Evolutionary conservation across 2,329 filamentous ascomycete species (phyloP).

Genomic region (Leptosphaerulina australis): DNA sequence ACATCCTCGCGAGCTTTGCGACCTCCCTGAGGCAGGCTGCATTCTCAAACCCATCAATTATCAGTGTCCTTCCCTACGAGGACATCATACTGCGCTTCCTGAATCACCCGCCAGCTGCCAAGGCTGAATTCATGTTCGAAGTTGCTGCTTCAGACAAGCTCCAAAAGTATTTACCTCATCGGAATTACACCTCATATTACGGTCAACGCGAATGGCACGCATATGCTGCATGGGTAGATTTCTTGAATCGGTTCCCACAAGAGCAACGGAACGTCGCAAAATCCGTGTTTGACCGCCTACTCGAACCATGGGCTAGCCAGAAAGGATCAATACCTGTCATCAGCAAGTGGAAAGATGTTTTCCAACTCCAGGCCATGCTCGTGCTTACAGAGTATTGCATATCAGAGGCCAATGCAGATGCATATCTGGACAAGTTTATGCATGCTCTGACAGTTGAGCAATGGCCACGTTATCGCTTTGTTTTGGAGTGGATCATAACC

Average conservation of each 20-base stretch:
- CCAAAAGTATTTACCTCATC: constrained; percentile 36
- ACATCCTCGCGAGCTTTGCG: constrained; percentile 41
- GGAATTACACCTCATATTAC: constrained; percentile 53
- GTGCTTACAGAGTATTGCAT: constrained; percentile 50
- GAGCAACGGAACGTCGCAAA: constrained; percentile 31
- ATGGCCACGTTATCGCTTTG: constrained; percentile 54
- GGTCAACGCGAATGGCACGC: constrained; percentile 52
- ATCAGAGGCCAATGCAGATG: constrained; percentile 30
- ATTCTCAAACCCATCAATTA: constrained; percentile 34
- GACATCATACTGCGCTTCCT: constrained; percentile 50
- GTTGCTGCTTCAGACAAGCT: constrained; percentile 47
- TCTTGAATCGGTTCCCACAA: constrained; percentile 49
- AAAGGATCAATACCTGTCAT: constrained; percentile 52
- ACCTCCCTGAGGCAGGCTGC: constrained; percentile 41
- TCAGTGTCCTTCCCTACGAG: constrained; percentile 45
- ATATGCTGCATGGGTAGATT: constrained; percentile 54
- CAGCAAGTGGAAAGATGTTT: constrained; percentile 55
- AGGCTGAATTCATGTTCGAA: constrained; percentile 55
- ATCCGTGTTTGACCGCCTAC: constrained; percentile 42
- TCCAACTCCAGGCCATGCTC: constrained; percentile 56
- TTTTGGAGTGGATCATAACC: constrained; percentile 57
- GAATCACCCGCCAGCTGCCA: constrained; percentile 50
- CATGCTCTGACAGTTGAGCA: constrained; percentile 54
- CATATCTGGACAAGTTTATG: constrained; percentile 48
- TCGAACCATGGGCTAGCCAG: constrained; percentile 54